Evolutionary conservation across 1,139 yeast species (phyloP), one percentile per base, ranked within the genome.

Genomic region (Geotrichum candidum): DNA sequence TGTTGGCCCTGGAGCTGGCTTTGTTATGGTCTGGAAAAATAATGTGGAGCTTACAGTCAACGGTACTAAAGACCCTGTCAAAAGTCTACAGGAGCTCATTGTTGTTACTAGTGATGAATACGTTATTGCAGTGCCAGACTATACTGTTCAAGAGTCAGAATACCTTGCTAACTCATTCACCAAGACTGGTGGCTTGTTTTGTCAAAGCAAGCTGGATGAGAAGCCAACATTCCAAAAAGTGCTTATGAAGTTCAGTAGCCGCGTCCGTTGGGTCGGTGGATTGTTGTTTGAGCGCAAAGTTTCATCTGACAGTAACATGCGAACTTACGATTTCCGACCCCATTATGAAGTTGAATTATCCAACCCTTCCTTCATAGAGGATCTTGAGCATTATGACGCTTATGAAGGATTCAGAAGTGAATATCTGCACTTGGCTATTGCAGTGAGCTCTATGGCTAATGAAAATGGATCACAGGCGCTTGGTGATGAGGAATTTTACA

Each of bases 381-480:
- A 80, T 61, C 57, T 66, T 3, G 72, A 75, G 1, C 73, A 70
- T 0, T 86, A 86, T 68, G 98, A 92, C 72, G 88, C 97, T 0
- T 92, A 86, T 69, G 72, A 72, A 4, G 94, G 90, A 0, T 92
- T 88, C 75, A 77, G 98, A 71, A 85, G 95, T 61, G 84, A 88
- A 58, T 88, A 82, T 68, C 79, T 91, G 18, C 96, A 90, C 71
- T 77, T 92, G 82, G 88, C 95, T 0, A 79, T 92, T 41, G 80
- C 89, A 0, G 78, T 92, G 53, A 75, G 80, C 53, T 88, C 96
- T 1, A 71, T 75, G 27, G 61, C 66, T 6, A 66, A 64, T 25
- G 55, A 61, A 22, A 33, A n/a, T 53, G 46, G 9, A 10, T 7
- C 10, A 6, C 22, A 55, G 23, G 15, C 48, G 10, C 18, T n/a